Base-by-base conservation (phyloP, 352 stramenopile genomes). In the Lagenidium giganteum region DNA sequence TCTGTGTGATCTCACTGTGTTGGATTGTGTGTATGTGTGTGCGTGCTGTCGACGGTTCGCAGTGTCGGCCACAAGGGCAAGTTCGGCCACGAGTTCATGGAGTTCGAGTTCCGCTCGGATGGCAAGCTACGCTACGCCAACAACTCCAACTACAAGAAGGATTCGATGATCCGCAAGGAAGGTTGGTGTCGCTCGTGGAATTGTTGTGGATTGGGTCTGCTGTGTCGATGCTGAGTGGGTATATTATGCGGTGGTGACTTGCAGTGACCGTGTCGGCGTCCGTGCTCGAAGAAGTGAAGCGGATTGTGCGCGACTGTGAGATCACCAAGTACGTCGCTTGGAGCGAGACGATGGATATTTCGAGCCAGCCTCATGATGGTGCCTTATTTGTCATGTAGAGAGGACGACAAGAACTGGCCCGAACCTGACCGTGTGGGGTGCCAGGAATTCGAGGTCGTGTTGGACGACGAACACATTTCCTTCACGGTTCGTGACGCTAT, bases 101-200 rank as follows among this genome's bases (percentile, higher is more conserved):
- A 99, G 72, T 98, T 98, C 54, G 93, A 98, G 62, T 95, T 98
- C 40, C 81, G 70, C 28, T 73, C 85, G 13, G 84, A 93, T 49
- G 86, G 83, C 28, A 94, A 87, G 54, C 71, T 99, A 22, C 81
- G 93, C 27, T 99, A 99, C 54, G 93, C 93, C 23, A 99, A 99
- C 72, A 98, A 98, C 68, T 98, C 89, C 30, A 98, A 98, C 74
- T 98, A 98, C 69, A 98, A 98, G 67, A 95, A 97, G 50, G 94
- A 97, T 58, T 91, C 83, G 7, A 97, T 98, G 75, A 98, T 99
- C 63, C 78, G 92, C 27, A 98, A 98, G 77, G 91, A 98, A 87
- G 82, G 87, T 96, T 13, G 21, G 27, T 48, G 5, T n/a, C 14
- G 27, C 22, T 23, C n/a, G 20, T 45, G 5, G 12, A 13, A 2